Conservation (phyloP, 2,329 filamentous ascomycete species). For the Tolypocladium cylindrosporum region DNA sequence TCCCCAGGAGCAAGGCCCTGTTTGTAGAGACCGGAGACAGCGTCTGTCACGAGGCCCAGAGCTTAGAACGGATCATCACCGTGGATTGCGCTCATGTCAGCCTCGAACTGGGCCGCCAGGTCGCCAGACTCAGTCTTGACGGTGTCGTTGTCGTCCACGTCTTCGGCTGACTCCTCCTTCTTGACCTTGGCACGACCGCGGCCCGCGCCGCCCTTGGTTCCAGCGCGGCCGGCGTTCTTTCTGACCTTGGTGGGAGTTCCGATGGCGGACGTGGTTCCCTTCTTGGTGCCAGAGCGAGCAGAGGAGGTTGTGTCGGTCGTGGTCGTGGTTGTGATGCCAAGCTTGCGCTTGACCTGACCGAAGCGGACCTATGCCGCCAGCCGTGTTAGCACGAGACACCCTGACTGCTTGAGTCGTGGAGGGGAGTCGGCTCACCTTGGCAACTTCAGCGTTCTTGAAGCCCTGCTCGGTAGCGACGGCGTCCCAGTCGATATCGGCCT, state of each 20-base stretch:
- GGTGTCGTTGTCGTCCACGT: constrained; percentile 8
- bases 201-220: constrained; percentile 7
- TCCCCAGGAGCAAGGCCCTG: background rate
- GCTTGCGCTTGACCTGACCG: constrained; percentile 38
- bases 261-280: constrained; percentile 3
- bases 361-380: constrained; percentile 28
- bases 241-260: constrained; percentile 17
- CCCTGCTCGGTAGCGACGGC: constrained; percentile 29
- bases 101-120: constrained; percentile 9
- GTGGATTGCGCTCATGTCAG: constrained; percentile 5
- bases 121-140: constrained; percentile 7
- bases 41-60: background rate
- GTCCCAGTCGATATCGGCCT: constrained; percentile 38
- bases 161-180: constrained; percentile 9
- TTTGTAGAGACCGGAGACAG: background rate
- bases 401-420: no score
- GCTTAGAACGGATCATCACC: constrained; percentile 7
- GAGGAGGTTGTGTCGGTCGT: constrained; percentile 13
- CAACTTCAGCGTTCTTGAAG: constrained; percentile 35
- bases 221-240: constrained; percentile 16
- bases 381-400: background rate
- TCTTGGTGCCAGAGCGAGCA: constrained; percentile 12
- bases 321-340: constrained; percentile 21
- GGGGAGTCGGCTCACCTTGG: constrained; percentile 23
- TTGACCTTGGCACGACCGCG: constrained; percentile 11